phyloP scores from a whole-genome alignment of 2,329 filamentous ascomycete species.

The Massarina eburnea region DNA sequence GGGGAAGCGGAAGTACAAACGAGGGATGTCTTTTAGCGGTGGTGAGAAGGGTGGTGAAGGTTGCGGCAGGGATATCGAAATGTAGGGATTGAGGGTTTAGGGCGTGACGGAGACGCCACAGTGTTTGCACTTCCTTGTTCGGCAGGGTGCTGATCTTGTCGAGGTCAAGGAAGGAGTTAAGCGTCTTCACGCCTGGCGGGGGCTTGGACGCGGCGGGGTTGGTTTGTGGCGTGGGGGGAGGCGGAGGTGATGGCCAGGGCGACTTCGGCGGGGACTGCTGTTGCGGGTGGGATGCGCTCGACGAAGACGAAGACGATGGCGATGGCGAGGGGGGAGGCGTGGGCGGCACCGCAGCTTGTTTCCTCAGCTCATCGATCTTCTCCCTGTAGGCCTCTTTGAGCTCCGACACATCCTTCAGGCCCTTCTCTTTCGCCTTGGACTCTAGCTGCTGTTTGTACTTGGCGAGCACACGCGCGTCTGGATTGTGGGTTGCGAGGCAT shows the following conservation, averaged over 20 bases:
- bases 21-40: constrained; percentile 76
- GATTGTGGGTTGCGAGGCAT: constrained; percentile 75
- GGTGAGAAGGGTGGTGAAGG: constrained; percentile 71
- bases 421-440: constrained; percentile 74
- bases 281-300: constrained; percentile 5
- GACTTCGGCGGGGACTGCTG: constrained; percentile 17
- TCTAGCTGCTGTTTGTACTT: constrained; percentile 88
- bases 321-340: constrained; percentile 19
- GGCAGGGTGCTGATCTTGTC: constrained; percentile 74
- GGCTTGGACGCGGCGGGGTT: constrained; percentile 21
- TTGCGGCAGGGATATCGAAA: constrained; percentile 72
- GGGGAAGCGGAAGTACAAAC: constrained; percentile 87
- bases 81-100: constrained; percentile 74
- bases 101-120: constrained; percentile 90
- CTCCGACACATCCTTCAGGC: constrained; percentile 69
- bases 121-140: constrained; percentile 75
- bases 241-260: constrained; percentile 29
- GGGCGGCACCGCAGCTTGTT: constrained; percentile 61
- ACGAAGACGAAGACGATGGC: constrained; percentile 11
- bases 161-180: constrained; percentile 74
- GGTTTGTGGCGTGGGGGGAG: constrained; percentile 28
- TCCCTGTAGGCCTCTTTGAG: constrained; percentile 83
- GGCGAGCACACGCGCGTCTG: constrained; percentile 69
- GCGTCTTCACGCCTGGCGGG: constrained; percentile 60
- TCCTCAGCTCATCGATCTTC: constrained; percentile 73